Base-by-base conservation (phyloP, 176 grass and related monocot genomes). In the Miscanthus lutarioriparius region DNA sequence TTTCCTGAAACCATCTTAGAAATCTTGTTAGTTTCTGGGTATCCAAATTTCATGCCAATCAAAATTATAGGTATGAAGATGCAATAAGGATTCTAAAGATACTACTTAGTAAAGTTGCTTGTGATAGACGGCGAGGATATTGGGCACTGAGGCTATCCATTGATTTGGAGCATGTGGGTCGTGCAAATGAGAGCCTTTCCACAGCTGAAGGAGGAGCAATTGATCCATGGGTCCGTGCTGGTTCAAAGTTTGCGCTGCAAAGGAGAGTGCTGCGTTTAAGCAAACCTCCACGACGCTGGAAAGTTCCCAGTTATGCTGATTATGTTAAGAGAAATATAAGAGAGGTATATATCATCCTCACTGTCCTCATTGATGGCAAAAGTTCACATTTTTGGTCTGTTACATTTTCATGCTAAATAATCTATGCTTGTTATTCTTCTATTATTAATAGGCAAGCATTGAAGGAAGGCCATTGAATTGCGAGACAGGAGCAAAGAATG, bases 251-350 rank as follows among this genome's bases (percentile, higher is more conserved):
- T 15, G 93, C 91, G 39, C 48, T 95, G 59, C 92, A 95, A 80
- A 95, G 67, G 84, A 90, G 93, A 75, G 93, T 87, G 58, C 67
- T 95, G 48, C 91, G 93, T 76, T 85, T 98, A 75, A 79, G 96
- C 72, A 98, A 92, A 77, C 91, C 96, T 85, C 96, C 96, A 87
- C 81, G 96, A 26, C 84, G 91, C 69, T 99, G 96, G 96, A 99
- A 90, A 87, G 74, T 87, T 59, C 96, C 93, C 22, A 93, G 71
- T 92, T 96, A 89, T 94, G 89, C 88, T 28, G 74, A 90, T 89
- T 92, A 72, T 81, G 59, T 98, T 15, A 90, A 82, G 77, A 87
- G 64, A 85, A 88, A 79, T 72, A 89, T 98, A 84, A 88, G 86
- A 89, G 96, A 96, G 90, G 93, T 93, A 77, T 5, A 82, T 56